phyloP scores from a whole-genome alignment of 306 rosid species.

The Coriaria nepalensis region DNA sequence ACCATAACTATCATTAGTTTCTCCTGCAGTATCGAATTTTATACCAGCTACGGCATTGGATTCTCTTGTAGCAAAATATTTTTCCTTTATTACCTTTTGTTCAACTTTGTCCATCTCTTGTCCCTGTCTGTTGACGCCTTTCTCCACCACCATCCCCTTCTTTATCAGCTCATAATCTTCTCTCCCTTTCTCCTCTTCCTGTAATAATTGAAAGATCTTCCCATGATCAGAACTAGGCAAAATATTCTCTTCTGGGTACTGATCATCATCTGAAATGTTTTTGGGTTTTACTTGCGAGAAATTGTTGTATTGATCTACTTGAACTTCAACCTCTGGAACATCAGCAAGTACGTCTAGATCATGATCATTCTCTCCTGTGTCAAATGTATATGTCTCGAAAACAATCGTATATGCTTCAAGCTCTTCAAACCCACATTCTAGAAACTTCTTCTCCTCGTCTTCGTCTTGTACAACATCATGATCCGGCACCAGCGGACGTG shows the following conservation, averaged over 20 bases:
- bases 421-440: slow-evolving; percentile 34
- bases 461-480: too few species aligned
- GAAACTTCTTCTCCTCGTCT: slow-evolving; percentile 17
- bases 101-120: slow-evolving; percentile 38
- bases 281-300: neutral
- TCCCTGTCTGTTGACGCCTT: slow-evolving; percentile 18
- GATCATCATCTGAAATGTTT: slow-evolving; percentile 4
- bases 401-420: slow-evolving; percentile 64
- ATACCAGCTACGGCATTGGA: slow-evolving; percentile 23
- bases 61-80: slow-evolving; percentile 22
- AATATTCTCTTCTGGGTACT: slow-evolving; percentile 13
- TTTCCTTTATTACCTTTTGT: slow-evolving; percentile 24
- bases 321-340: slow-evolving; percentile 30
- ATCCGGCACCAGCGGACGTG: too few species aligned
- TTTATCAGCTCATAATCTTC: slow-evolving; percentile 11
- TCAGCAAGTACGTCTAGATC: slow-evolving; percentile 5
- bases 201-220: too few species aligned
- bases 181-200: slow-evolving; percentile 23
- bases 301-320: neutral
- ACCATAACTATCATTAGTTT: slow-evolving; percentile 2
- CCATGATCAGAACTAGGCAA: neutral
- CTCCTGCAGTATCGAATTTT: slow-evolving; percentile 8
- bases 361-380: slow-evolving; percentile 1
- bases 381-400: slow-evolving; percentile 58
- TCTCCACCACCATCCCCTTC: slow-evolving; percentile 10